Conservation (phyloP, 139 green algal species). For the Tetraselmis striata region DNA sequence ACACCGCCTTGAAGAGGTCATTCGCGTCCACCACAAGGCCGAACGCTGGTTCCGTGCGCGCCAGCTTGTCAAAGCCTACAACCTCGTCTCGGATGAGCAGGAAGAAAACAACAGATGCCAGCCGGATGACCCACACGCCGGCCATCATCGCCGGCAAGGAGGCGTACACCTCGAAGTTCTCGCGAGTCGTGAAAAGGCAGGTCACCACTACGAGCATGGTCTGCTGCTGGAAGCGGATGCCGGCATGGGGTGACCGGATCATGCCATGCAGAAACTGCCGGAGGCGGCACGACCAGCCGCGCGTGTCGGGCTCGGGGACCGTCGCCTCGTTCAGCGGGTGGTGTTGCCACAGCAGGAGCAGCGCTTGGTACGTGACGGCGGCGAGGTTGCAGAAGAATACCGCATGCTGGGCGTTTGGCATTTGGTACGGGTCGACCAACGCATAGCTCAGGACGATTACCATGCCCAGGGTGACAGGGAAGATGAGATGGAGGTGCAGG, state of each 20-base stretch:
- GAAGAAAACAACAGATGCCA: neutral
- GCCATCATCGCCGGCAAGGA: neutral
- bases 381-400: neutral
- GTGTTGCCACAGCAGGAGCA: neutral
- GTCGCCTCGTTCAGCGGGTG: neutral
- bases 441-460: neutral
- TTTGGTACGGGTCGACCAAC: neutral
- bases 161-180: neutral
- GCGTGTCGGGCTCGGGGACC: neutral
- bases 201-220: neutral
- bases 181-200: neutral
- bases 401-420: neutral
- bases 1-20: neutral
- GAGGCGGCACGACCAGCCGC: neutral
- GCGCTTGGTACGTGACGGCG: neutral
- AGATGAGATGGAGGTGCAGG: neutral
- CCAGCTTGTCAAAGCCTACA: neutral
- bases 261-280: neutral
- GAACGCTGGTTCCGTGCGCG: neutral
- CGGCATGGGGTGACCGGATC: neutral
- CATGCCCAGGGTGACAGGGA: neutral
- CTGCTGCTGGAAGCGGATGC: neutral
- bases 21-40: neutral
- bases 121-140: neutral
- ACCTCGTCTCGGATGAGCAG: neutral